These are phyloP conservation scores for Colletotrichum incanum DNA, from an alignment of 2,329 filamentous ascomycete species.

Conservation along the genomic window DNA sequence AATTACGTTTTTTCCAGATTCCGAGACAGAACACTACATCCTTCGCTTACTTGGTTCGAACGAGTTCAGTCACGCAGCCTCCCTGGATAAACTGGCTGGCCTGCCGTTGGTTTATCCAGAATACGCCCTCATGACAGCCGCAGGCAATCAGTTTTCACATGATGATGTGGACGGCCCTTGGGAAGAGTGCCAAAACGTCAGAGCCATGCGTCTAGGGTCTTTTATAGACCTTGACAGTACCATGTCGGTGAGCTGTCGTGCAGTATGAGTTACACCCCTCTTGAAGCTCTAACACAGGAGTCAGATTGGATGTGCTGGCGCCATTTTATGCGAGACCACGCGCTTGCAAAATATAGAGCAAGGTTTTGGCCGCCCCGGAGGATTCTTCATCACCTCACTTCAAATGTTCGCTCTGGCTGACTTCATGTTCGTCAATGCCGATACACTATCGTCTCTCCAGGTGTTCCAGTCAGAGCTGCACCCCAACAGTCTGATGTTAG, in stretches of 20 bases:
- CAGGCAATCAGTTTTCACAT: background rate
- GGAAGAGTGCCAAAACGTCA: conserved; percentile 69
- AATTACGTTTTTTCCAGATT: conserved; percentile 3
- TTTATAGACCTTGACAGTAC: conserved; percentile 82
- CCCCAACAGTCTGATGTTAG: conserved; percentile 85
- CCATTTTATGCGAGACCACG: conserved; percentile 84
- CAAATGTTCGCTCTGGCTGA: conserved; percentile 81
- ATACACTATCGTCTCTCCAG: conserved; percentile 87
- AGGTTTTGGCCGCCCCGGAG: background rate
- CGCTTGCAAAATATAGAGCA: conserved; percentile 54
- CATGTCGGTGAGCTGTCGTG: conserved; percentile 69
- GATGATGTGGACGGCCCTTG: conserved; percentile 51
- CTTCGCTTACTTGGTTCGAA: conserved; percentile 78
- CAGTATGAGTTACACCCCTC: background rate
- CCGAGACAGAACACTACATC: conserved; percentile 46
- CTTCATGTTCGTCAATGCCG: conserved; percentile 84
- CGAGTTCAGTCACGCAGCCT: conserved; percentile 80
- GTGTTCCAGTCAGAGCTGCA: conserved; percentile 88
- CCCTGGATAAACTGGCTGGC: conserved; percentile 75
- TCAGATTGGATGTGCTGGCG: conserved; percentile 87
- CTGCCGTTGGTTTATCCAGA: conserved; percentile 62
- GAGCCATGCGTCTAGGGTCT: conserved; percentile 78
- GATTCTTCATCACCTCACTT: conserved; percentile 55
- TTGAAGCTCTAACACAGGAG: background rate
- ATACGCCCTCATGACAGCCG: conserved; percentile 7